These are phyloP conservation scores for Hirschioporus abietinus DNA, from an alignment of 768 basidiomycete genomes.

Conservation along the genomic window DNA sequence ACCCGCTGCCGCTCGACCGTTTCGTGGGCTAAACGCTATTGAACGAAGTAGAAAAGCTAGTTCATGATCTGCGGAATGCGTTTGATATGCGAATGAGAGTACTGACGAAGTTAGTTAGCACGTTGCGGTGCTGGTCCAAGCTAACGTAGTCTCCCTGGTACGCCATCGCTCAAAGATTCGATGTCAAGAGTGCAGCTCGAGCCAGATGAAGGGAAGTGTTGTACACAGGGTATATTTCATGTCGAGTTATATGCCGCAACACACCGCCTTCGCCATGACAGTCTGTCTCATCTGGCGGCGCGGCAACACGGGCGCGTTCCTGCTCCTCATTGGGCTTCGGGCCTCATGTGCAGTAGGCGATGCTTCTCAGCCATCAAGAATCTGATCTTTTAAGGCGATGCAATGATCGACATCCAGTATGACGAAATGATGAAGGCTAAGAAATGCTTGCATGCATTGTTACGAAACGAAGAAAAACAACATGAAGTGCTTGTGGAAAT, in stretches of 20 bases:
- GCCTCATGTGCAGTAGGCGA: neutral
- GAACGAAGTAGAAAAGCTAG: neutral
- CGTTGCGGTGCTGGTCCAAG: conserved; percentile 75
- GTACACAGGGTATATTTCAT: neutral
- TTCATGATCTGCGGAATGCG: neutral
- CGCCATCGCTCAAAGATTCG: neutral
- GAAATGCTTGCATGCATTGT: neutral
- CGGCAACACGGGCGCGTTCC: neutral
- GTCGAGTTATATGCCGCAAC: neutral
- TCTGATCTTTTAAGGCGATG: neutral
- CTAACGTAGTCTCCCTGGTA: conserved; percentile 28
- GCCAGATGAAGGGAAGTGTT: neutral
- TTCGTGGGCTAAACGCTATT: conserved; percentile 79
- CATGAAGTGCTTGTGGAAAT: neutral
- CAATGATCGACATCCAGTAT: neutral
- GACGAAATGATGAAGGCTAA: too few species aligned
- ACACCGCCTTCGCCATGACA: neutral
- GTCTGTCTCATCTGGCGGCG: neutral
- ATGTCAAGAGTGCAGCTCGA: neutral
- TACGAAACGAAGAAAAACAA: neutral
- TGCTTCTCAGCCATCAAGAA: neutral
- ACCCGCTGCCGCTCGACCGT: conserved; percentile 78
- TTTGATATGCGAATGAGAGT: conserved; percentile 4
- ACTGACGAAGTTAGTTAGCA: conserved; percentile 75
- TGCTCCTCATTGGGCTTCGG: neutral